phyloP scores from a whole-genome alignment of 768 basidiomycete species.

The Pleurotus sapidus region DNA sequence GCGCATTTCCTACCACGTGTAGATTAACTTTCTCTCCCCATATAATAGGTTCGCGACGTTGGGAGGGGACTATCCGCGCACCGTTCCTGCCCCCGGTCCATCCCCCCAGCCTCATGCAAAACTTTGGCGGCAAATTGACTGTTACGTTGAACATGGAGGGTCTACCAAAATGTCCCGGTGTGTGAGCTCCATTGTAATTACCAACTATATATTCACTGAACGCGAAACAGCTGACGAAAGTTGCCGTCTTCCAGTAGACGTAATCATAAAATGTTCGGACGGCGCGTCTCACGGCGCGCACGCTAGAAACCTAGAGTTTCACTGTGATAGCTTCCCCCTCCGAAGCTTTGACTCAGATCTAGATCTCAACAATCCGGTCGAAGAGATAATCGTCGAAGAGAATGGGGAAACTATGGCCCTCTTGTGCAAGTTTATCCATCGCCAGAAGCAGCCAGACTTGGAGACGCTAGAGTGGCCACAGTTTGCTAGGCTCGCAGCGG shows the following conservation, averaged over 20 bases:
- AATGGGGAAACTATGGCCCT: background rate
- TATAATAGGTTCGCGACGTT: too few relatives aligned
- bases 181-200: too few relatives aligned
- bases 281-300: conserved; percentile 5
- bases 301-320: conserved; percentile 6
- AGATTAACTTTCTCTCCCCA: too few relatives aligned
- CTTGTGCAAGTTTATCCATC: background rate
- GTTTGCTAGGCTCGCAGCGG: background rate
- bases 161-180: too few relatives aligned
- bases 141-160: too few relatives aligned
- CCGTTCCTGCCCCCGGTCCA: too few relatives aligned
- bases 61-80: too few relatives aligned
- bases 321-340: conserved; percentile 4
- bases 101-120: too few relatives aligned
- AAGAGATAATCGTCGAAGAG: background rate
- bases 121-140: too few relatives aligned
- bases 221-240: background rate
- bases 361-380: background rate
- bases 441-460: background rate
- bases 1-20: too few relatives aligned
- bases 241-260: conserved; percentile 1
- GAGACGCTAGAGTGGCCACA: background rate
- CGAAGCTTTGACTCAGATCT: background rate
- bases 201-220: background rate
- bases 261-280: conserved; percentile 7